phyloP scores from a whole-genome alignment of 2,329 filamentous ascomycete species.

The Trichoderma citrinoviride region DNA sequence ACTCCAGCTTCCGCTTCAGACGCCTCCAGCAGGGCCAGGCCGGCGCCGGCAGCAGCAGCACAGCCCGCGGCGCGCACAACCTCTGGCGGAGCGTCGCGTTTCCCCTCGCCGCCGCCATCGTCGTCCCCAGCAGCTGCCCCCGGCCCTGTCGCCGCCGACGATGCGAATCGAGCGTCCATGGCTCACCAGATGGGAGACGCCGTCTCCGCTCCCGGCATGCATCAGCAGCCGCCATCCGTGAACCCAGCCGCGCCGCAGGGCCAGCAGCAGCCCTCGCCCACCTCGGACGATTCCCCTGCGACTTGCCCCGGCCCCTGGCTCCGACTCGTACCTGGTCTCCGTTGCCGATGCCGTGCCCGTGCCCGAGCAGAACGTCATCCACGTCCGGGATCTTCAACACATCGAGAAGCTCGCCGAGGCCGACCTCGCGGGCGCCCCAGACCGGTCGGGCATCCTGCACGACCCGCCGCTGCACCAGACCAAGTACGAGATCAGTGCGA shows the following conservation, averaged over 20 bases:
- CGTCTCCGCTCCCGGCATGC: slow-evolving; percentile 30
- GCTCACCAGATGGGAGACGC: slow-evolving; percentile 40
- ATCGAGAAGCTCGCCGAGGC: slow-evolving; percentile 85
- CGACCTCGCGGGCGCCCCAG: slow-evolving; percentile 54
- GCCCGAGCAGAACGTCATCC: slow-evolving; percentile 57
- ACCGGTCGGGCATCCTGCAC: slow-evolving; percentile 47
- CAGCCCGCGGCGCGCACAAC: slow-evolving; percentile 22
- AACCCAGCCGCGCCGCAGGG: slow-evolving; percentile 24
- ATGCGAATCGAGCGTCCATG: slow-evolving; percentile 49
- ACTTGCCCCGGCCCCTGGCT: slow-evolving; percentile 34
- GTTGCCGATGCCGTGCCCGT: slow-evolving; percentile 26
- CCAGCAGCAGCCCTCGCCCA: slow-evolving; percentile 38
- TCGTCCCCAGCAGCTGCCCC: slow-evolving; percentile 47
- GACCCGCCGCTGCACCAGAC: slow-evolving; percentile 53
- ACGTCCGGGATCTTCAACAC: slow-evolving; percentile 84
- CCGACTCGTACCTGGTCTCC: slow-evolving; percentile 22
- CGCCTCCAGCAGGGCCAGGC: slow-evolving; percentile 15
- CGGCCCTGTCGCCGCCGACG: slow-evolving; percentile 38
- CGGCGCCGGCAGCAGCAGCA: slow-evolving; percentile 2
- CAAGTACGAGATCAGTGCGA: slow-evolving; percentile 92
- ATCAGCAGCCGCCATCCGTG: slow-evolving; percentile 11
- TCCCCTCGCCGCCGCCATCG: slow-evolving; percentile 55
- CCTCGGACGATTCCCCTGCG: slow-evolving; percentile 39
- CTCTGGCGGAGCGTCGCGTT: slow-evolving; percentile 44
- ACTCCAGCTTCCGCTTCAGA: slow-evolving; percentile 20